phyloP scores from a whole-genome alignment of 345 rosid genomes.

The Citrus mangshanensis region DNA sequence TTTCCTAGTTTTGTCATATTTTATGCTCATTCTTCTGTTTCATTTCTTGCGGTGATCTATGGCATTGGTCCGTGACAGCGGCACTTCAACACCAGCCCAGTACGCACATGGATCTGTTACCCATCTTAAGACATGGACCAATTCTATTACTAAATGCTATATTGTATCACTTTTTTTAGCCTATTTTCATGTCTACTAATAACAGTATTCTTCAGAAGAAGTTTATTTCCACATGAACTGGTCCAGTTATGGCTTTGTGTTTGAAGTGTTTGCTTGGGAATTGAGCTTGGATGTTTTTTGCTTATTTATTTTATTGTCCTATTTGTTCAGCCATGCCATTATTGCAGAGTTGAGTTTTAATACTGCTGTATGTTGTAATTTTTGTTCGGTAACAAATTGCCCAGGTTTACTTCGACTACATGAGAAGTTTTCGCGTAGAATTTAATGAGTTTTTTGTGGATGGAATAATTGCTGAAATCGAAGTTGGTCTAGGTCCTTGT shows the following conservation, averaged over 20 bases:
- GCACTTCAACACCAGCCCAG: neutral
- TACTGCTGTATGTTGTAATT: slow-evolving; percentile 1
- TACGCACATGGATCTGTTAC: neutral
- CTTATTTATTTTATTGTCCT: neutral
- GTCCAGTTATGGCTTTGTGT: neutral
- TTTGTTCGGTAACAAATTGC: neutral
- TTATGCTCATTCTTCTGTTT: neutral
- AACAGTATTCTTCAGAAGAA: neutral
- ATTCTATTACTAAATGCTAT: neutral
- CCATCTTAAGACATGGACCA: neutral
- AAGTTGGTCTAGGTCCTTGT: slow-evolving; percentile 95
- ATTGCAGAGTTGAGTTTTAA: slow-evolving; percentile 4
- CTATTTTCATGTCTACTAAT: neutral
- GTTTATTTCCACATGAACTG: neutral
- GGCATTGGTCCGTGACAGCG: neutral
- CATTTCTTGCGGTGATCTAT: neutral
- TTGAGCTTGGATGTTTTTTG: neutral
- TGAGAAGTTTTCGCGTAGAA: slow-evolving; percentile 92
- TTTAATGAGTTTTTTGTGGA: slow-evolving; percentile 78
- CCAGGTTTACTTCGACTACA: slow-evolving; percentile 93
- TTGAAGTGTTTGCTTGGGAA: neutral
- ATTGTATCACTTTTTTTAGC: neutral
- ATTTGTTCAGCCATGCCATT: neutral
- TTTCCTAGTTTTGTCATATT: neutral
- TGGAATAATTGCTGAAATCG: slow-evolving; percentile 72